Conservation (phyloP, 179 eudicot species). For the Spinacia oleracea region DNA sequence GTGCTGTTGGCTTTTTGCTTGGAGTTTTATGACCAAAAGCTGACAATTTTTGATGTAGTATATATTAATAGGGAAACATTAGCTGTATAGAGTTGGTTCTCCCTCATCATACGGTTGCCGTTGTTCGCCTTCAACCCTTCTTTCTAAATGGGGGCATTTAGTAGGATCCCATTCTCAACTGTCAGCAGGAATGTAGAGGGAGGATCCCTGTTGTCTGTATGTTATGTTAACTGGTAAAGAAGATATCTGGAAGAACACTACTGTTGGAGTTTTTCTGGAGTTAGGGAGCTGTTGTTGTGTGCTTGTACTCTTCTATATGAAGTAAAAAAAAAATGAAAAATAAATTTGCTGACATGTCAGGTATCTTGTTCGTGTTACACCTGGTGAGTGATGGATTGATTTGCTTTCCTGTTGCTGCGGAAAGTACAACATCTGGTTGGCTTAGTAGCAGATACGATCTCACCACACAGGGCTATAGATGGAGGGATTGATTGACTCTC, state of each 20-base stretch:
- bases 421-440: neutral
- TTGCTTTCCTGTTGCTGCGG: neutral
- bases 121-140: constrained; percentile 5
- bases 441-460: neutral
- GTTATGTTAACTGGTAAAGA: neutral
- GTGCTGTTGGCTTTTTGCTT: neutral
- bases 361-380: neutral
- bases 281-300: constrained; percentile 21
- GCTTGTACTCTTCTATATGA: neutral
- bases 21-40: neutral
- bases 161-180: too few species aligned
- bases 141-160: too few species aligned
- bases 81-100: neutral
- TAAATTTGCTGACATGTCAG: neutral
- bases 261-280: neutral
- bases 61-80: neutral
- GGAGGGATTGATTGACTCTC: neutral
- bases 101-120: neutral
- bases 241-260: neutral
- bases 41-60: constrained; percentile 9
- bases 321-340: neutral
- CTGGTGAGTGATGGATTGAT: neutral
- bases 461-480: neutral
- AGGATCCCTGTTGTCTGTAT: neutral
- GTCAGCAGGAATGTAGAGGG: too few species aligned